Evolutionary conservation across 2,329 filamentous ascomycete genomes (phyloP).

Genomic region (Pleurostoma richardsiae): DNA sequence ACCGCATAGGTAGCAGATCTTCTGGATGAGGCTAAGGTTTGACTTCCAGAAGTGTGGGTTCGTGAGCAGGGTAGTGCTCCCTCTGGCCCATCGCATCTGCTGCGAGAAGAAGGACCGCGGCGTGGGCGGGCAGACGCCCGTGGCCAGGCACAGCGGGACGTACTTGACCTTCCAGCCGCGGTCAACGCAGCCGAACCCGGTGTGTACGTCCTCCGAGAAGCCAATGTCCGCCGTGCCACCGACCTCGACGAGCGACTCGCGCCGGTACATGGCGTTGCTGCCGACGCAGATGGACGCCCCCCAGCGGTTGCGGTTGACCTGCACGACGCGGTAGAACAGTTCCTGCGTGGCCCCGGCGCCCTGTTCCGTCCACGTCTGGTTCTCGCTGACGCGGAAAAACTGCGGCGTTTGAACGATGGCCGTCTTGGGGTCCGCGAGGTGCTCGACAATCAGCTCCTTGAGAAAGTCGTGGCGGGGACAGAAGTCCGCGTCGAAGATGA

Average conservation of each 20-base stretch:
- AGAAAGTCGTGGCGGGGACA: conserved; percentile 34
- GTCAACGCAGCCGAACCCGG: conserved; percentile 31
- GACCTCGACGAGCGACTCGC: conserved; percentile 30
- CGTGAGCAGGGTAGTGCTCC: conserved; percentile 29
- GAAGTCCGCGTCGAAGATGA: conserved; percentile 37
- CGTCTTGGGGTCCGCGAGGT: conserved; percentile 28
- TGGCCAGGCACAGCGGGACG: conserved; percentile 30
- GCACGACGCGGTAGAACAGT: conserved; percentile 35
- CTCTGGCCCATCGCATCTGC: conserved; percentile 35
- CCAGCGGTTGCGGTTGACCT: conserved; percentile 33
- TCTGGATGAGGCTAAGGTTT: conserved; percentile 28
- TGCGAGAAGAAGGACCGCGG: conserved; percentile 33
- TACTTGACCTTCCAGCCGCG: conserved; percentile 34
- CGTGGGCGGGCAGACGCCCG: conserved; percentile 32
- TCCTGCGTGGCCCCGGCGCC: conserved; percentile 35
- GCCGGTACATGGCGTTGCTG: conserved; percentile 33
- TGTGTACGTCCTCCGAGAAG: conserved; percentile 37
- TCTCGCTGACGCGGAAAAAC: conserved; percentile 29
- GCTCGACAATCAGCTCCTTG: conserved; percentile 29
- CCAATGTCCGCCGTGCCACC: conserved; percentile 35
- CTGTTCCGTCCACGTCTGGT: conserved; percentile 39
- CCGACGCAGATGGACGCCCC: conserved; percentile 35
- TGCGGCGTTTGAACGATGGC: conserved; percentile 35
- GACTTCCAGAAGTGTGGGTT: conserved; percentile 31
- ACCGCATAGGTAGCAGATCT: conserved; percentile 32